Conservation (phyloP, 2,329 filamentous ascomycete species). For the Hypomyces perniciosus region DNA sequence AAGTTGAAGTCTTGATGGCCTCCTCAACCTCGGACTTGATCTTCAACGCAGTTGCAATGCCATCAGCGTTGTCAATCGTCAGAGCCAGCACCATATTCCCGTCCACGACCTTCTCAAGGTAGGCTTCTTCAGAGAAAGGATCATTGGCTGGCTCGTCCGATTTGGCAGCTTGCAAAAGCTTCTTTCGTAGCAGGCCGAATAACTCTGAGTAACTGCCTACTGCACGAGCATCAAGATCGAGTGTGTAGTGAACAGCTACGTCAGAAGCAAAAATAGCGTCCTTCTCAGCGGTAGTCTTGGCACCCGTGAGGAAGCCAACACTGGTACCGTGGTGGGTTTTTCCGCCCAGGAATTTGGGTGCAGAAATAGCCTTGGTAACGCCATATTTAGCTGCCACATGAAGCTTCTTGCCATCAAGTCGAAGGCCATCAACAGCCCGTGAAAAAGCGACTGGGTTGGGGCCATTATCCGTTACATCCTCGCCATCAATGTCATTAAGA, state of each 20-base stretch:
- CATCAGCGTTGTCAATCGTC: conserved; percentile 57
- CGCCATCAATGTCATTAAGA: conserved; percentile 56
- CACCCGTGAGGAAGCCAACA: conserved; percentile 51
- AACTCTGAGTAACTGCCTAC: conserved; percentile 50
- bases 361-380: conserved; percentile 53
- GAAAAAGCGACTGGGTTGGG: conserved; percentile 43
- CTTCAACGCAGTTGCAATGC: conserved; percentile 52
- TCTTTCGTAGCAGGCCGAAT: conserved; percentile 45
- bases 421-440: conserved; percentile 52
- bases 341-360: conserved; percentile 40
- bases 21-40: conserved; percentile 53
- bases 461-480: conserved; percentile 49
- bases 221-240: conserved; percentile 33
- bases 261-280: conserved; percentile 50
- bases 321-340: conserved; percentile 50
- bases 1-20: conserved; percentile 19
- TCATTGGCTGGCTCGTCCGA: conserved; percentile 30
- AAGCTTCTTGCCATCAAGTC: conserved; percentile 51
- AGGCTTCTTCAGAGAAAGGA: conserved; percentile 42
- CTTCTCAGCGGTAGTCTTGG: conserved; percentile 38
- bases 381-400: conserved; percentile 47
- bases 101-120: conserved; percentile 47
- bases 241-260: conserved; percentile 52
- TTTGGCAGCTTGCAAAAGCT: conserved; percentile 47
- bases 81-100: conserved; percentile 51